Base-by-base conservation (phyloP, 768 basidiomycete genomes). In the Collybia sp. region DNA sequence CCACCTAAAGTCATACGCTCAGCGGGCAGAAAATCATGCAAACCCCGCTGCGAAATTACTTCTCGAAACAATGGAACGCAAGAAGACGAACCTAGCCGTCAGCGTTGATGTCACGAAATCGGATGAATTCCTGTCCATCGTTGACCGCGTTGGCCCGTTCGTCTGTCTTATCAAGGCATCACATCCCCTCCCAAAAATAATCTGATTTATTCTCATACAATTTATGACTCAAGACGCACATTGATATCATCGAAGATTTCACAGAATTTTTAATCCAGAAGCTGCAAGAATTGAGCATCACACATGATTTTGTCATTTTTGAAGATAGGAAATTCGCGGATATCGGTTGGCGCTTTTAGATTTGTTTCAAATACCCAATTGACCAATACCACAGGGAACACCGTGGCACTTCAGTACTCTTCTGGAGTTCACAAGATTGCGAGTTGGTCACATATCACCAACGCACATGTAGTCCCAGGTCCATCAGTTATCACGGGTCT, bases 321-420 rank as follows among this genome's bases (percentile, higher is more conserved):
- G 96, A 98, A 69, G 96, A 99, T 70, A 76, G 96, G 53, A 99
- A 99, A 66, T 99, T 99, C 58, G 95, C 96, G 3, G 96, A 99
- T 65, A 98, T 99, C 43, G 95, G 95, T 93, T 51, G 57, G 77
- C 17, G 43, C 8, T 2, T 42, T 8, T 47, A 37, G 49, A 40
- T n/a, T 41, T 12, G n/a, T 19, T 39, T 31, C 42, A 47, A 44
- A 60, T 6, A 12, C 12, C 31, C 16, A 6, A 30, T 16, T 9
- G 40, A 25, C 5, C 11, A 41, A n/a, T n/a, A 30, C 12, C 44
- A 10, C 52, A 99, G 96, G 96, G 37, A 97, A 97, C 67, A 98
- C 96, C 6, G 96, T 98, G 48, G 81, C 85, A 6, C 71, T 97
- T 17, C 96, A 99, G 62, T 99, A 99, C 68, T 88, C 91, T 1